Evolutionary conservation across 345 rosid genomes (phyloP), one percentile per base, ranked within the genome.

Genomic region (Arabis hirsuta): DNA sequence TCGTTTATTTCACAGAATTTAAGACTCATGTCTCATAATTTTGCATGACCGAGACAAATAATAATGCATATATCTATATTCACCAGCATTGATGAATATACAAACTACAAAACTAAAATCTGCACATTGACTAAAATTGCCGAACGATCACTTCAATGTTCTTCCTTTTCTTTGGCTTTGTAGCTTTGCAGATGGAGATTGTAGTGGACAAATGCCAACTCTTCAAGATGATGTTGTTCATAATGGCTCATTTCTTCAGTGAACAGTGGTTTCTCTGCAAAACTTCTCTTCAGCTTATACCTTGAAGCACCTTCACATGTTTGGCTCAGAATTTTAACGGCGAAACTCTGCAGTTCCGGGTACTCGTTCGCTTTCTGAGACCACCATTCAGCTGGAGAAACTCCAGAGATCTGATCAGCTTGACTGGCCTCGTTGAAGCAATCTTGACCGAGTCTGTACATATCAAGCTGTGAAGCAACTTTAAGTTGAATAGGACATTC

Each of bases 341-440:
- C 83, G 52, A 85, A 80, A 45, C 69, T 78, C 70, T 85, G 87
- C 73, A 86, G 80, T 76, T 86, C 87, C 0, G 88, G 87, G 29
- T 54, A 58, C 24, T 85, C 44, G 44, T 46, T 72, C 55, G 87
- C 88, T 48, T 82, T 84, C n/a, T 20, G 45, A 32, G 52, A 69
- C 91, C 90, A 89, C 91, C 91, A 87, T 29, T 79, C 64, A 31
- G 67, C 90, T 57, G 96, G 85, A 76, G 76, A 9, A 38, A 80
- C n/a, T 62, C 50, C 82, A 68, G 52, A 42, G 71, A 79, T 61
- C 50, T 77, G 76, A 48, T 67, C 79, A 42, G 42, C 24, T 7
- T 82, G 71, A 69, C 85, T 72, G 34, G 88, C 91, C 67, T 71
- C 78, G 7, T 51, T 42, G 51, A 86, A 88, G 73, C 76, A 73